These are phyloP conservation scores for Cylindrotheca closterium DNA, from an alignment of 108 stramenopile genomes.

Conservation along the genomic window DNA sequence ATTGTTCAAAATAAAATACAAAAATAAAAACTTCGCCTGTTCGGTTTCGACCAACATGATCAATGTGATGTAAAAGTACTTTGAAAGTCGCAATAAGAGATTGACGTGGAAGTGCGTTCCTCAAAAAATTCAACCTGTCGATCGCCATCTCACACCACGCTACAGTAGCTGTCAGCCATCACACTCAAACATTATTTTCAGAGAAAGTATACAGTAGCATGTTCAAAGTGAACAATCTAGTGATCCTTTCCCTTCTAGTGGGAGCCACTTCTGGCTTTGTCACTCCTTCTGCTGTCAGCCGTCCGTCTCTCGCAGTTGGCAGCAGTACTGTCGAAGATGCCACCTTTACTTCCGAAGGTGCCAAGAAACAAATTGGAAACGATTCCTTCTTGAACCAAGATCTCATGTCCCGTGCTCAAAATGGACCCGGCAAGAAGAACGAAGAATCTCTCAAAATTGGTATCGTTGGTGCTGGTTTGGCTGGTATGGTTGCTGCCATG, in stretches of 20 bases:
- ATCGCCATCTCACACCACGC: too few relatives aligned
- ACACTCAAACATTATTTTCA: too few relatives aligned
- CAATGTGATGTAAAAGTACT: too few relatives aligned
- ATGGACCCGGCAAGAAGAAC: constrained; percentile 83
- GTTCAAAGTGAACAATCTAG: neutral
- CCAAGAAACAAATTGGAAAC: constrained; percentile 83
- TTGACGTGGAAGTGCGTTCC: too few relatives aligned
- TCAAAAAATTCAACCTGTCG: too few relatives aligned
- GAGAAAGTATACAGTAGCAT: too few relatives aligned
- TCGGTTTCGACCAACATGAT: too few relatives aligned
- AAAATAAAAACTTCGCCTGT: too few relatives aligned
- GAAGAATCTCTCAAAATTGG: constrained; percentile 85
- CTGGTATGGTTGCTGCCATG: constrained; percentile 95
- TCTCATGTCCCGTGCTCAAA: constrained; percentile 84
- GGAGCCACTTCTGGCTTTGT: constrained; percentile 10
- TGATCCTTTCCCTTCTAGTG: neutral
- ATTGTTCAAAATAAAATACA: too few relatives aligned
- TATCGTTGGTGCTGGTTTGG: constrained; percentile 91
- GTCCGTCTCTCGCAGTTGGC: neutral
- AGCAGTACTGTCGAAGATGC: constrained; percentile 12
- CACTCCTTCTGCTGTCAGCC: neutral
- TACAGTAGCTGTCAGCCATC: too few relatives aligned
- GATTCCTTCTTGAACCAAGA: constrained; percentile 84
- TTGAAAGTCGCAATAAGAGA: too few relatives aligned
- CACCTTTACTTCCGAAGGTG: constrained; percentile 76